Evolutionary conservation across 257 asterid genomes (phyloP).

Genomic region (Nemophila menziesii): DNA sequence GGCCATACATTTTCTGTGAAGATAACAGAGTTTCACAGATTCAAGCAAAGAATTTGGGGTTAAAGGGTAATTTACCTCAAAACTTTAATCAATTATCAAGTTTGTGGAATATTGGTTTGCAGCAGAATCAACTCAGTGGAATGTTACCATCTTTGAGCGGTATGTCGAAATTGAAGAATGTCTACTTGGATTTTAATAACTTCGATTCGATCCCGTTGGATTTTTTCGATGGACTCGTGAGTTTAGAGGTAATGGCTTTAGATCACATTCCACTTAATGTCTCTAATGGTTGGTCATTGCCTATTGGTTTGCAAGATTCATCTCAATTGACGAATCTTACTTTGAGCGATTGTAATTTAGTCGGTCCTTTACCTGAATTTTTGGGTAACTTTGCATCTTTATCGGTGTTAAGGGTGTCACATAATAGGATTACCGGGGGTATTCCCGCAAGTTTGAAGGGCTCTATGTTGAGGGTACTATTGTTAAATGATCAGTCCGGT

Average conservation of each 20-base stretch:
- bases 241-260: slow-evolving; percentile 71
- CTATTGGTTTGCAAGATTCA: slow-evolving; percentile 46
- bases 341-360: slow-evolving; percentile 46
- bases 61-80: slow-evolving; percentile 63
- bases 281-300: slow-evolving; percentile 61
- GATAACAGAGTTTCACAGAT: slow-evolving; percentile 56
- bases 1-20: slow-evolving; percentile 59
- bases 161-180: slow-evolving; percentile 44
- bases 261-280: slow-evolving; percentile 60
- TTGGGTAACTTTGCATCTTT: slow-evolving; percentile 62
- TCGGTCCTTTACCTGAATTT: slow-evolving; percentile 65
- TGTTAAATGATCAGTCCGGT: slow-evolving; percentile 60
- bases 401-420: slow-evolving; percentile 50
- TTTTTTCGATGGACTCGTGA: slow-evolving; percentile 65
- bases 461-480: slow-evolving; percentile 33
- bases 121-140: slow-evolving; percentile 56
- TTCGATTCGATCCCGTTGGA: slow-evolving; percentile 66
- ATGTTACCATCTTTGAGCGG: slow-evolving; percentile 70
- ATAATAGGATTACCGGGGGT: slow-evolving; percentile 43
- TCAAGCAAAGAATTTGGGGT: slow-evolving; percentile 69
- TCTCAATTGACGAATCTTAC: slow-evolving; percentile 62
- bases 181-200: slow-evolving; percentile 62
- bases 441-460: slow-evolving; percentile 55
- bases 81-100: slow-evolving; percentile 48
- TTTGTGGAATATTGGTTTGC: slow-evolving; percentile 57